These are phyloP conservation scores for Leishmania mexicana DNA, from an alignment of 208 protist genomes.

Conservation along the genomic window DNA sequence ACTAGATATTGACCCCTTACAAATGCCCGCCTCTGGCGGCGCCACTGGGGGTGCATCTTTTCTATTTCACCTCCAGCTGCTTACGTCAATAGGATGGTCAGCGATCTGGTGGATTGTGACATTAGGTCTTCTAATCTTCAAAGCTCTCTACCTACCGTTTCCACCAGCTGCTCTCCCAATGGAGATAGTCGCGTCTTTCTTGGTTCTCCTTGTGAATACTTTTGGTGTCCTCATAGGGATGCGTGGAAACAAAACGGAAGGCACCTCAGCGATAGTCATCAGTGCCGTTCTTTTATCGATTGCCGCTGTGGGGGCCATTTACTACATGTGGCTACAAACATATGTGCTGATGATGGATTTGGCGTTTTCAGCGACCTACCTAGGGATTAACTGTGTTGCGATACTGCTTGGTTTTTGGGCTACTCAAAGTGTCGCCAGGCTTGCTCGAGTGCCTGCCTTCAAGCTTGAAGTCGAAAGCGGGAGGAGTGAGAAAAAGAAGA, in stretches of 20 bases:
- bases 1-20: not conserved
- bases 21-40: slow-evolving; percentile 8
- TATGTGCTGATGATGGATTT: slow-evolving; percentile 81
- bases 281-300: slow-evolving; percentile 44
- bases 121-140: slow-evolving; percentile 62
- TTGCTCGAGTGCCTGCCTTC: slow-evolving; percentile 16
- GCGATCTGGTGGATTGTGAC: slow-evolving; percentile 62
- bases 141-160: slow-evolving; percentile 58
- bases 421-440: slow-evolving; percentile 22
- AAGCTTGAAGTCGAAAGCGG: slow-evolving; percentile 9
- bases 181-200: slow-evolving; percentile 58
- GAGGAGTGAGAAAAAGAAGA: slow-evolving; percentile 19
- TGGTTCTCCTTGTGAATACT: slow-evolving; percentile 51
- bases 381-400: slow-evolving; percentile 56
- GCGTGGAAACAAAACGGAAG: slow-evolving; percentile 62
- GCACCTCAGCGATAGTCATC: slow-evolving; percentile 29
- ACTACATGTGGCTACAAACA: slow-evolving; percentile 88
- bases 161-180: slow-evolving; percentile 64
- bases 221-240: slow-evolving; percentile 46
- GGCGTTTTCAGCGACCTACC: slow-evolving; percentile 57
- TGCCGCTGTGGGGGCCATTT: slow-evolving; percentile 51
- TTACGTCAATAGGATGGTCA: slow-evolving; percentile 39
- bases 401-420: slow-evolving; percentile 41
- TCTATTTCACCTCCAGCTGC: slow-evolving; percentile 56
- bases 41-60: slow-evolving; percentile 32